Evolutionary conservation across 176 grass and related monocot species (phyloP).

Genomic region (Poa annua): DNA sequence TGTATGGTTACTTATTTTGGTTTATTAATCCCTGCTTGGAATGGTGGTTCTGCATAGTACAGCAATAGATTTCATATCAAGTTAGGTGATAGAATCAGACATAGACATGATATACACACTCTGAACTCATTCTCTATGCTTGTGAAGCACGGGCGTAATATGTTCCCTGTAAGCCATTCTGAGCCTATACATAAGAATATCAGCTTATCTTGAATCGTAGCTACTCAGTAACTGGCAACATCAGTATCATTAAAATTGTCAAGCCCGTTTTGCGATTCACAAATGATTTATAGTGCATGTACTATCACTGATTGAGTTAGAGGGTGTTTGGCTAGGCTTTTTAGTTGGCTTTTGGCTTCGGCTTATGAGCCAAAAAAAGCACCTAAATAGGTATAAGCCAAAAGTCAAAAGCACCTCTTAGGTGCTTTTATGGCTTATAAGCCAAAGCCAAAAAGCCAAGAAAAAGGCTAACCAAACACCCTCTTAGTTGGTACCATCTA

Average conservation of each 20-base stretch:
- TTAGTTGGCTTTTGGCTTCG: too few relatives aligned
- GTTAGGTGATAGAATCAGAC: background rate
- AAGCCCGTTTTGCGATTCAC: background rate
- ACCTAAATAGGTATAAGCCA: too few relatives aligned
- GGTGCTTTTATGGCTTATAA: too few relatives aligned
- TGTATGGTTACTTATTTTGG: background rate
- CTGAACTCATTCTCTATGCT: background rate
- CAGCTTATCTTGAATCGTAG: background rate
- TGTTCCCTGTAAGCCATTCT: background rate
- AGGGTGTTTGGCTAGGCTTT: too few relatives aligned
- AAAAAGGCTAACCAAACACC: too few relatives aligned
- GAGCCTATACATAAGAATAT: background rate
- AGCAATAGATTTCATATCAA: background rate
- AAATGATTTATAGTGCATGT: background rate
- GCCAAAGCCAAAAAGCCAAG: too few relatives aligned
- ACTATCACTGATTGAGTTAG: background rate
- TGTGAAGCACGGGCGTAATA: background rate
- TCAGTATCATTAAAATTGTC: background rate
- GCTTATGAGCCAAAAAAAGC: too few relatives aligned
- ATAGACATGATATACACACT: background rate
- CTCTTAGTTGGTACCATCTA: background rate
- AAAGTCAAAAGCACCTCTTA: too few relatives aligned
- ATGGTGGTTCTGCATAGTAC: background rate
- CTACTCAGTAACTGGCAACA: background rate
- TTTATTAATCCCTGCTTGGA: background rate